phyloP scores from a whole-genome alignment of 2,329 filamentous ascomycete species.

The Ceratocystis huliohia region DNA sequence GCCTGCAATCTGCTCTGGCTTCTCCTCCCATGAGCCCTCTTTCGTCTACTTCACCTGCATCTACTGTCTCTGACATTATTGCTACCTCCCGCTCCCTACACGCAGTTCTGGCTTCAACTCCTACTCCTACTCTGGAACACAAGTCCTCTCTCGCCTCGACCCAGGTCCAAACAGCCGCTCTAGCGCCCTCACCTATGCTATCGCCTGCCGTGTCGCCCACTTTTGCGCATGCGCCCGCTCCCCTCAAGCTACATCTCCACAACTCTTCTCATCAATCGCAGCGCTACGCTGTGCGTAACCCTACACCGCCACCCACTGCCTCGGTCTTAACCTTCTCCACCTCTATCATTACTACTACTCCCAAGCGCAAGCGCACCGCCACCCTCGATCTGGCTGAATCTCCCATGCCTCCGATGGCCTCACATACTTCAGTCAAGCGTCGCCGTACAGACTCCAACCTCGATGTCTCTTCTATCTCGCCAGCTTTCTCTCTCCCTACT shows the following conservation, averaged over 20 bases:
- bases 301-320: slow-evolving; percentile 33
- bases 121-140: slow-evolving; percentile 15
- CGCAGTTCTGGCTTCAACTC: slow-evolving; percentile 39
- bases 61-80: slow-evolving; percentile 40
- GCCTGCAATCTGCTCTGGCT: slow-evolving; percentile 37
- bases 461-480: slow-evolving; percentile 19
- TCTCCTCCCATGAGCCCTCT: slow-evolving; percentile 49
- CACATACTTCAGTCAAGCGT: slow-evolving; percentile 36
- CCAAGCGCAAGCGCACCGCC: slow-evolving; percentile 28
- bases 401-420: slow-evolving; percentile 9
- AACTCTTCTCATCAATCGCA: slow-evolving; percentile 9
- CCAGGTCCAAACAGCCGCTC: not conserved
- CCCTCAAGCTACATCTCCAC: slow-evolving; percentile 10
- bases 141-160: slow-evolving; percentile 3
- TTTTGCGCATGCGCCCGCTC: slow-evolving; percentile 5
- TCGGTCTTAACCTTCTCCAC: slow-evolving; percentile 30
- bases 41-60: not conserved
- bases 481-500: slow-evolving; percentile 21
- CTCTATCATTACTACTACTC: slow-evolving; percentile 43
- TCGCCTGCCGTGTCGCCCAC: not conserved
- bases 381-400: slow-evolving; percentile 13
- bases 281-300: slow-evolving; percentile 26
- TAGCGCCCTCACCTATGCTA: slow-evolving; percentile 1
- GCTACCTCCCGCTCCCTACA: slow-evolving; percentile 49
- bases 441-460: slow-evolving; percentile 37